Evolutionary conservation across 257 asterid genomes (phyloP), one percentile per base, ranked within the genome.

Genomic region (Euphrasia confusa): DNA sequence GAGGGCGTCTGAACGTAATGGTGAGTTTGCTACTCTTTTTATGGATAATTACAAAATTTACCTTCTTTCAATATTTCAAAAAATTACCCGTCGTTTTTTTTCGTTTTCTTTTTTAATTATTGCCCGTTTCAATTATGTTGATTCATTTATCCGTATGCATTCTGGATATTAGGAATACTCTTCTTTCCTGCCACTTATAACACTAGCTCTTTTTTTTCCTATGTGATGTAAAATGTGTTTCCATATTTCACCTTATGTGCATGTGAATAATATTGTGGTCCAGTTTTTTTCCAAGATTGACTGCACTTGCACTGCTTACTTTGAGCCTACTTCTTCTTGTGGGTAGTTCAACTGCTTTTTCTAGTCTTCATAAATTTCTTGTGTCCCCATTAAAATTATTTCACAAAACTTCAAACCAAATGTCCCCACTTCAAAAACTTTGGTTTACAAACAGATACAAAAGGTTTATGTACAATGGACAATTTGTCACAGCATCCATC

Each of bases 1-100:
- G 95, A 54, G 88, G 94, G 18, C 94, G 94, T 26, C 66, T 87
- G 66, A 95, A 87, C 59, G 78, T 79, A 2, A 65, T 83, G 97
- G 99, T 89, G 67, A 21, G 93, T 52, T 33, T 49, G 8, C 9
- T 14, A 3, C 47, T 30, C 15, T 53, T 33, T 56, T 5, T 14
- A 48, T 2, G 52, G 52, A 45, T 45, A 45, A 45, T 44, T 44
- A 12, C 10, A 44, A 44, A 44, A 12, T 3, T 13, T 40, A 12
- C 50, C 17, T 44, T 35, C 10, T 35, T 35, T 35, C 42, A 35
- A 8, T 35, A 35, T 35, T 35, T 7, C 42, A 35, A 12, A 45
- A 45, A 45, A 45, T 14, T 45, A 10, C 52, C 15, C 50, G 12
- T 44, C 54, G 28, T 10, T 53, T 10, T 35, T 35, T 35, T 10